These are phyloP conservation scores for Colletotrichum sp. DNA, from an alignment of 2,329 filamentous ascomycete genomes.

Conservation along the genomic window DNA sequence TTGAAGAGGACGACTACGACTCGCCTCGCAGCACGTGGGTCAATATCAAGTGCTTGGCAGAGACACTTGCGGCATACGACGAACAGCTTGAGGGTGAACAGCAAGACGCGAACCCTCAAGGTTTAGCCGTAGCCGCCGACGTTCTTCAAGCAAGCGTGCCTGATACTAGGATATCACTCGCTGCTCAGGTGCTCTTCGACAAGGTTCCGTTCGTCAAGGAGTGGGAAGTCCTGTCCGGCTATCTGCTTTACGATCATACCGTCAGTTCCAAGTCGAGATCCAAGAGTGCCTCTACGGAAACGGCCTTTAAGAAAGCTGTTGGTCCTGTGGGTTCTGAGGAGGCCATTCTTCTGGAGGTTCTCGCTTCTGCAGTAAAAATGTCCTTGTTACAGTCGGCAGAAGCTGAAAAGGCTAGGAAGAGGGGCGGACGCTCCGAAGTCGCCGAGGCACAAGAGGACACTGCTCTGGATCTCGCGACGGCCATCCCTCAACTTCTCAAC, in stretches of 20 bases:
- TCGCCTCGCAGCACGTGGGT: conserved; percentile 85
- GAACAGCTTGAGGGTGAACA: conserved; percentile 67
- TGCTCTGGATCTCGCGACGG: conserved; percentile 75
- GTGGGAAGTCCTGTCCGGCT: conserved; percentile 89
- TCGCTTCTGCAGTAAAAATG: conserved; percentile 82
- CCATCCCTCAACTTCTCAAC: conserved; percentile 85
- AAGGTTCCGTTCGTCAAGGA: conserved; percentile 80
- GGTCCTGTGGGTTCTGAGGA: conserved; percentile 81
- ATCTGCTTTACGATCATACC: conserved; percentile 91
- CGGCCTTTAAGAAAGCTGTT: conserved; percentile 72
- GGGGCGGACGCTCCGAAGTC: conserved; percentile 65
- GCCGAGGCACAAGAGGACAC: conserved; percentile 78
- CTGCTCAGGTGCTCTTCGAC: conserved; percentile 85
- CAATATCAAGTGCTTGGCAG: conserved; percentile 87
- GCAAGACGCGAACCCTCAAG: conserved; percentile 45
- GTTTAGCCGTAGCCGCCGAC: conserved; percentile 55
- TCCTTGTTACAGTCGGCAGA: conserved; percentile 72
- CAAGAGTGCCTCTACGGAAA: conserved; percentile 63
- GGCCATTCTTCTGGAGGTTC: conserved; percentile 82
- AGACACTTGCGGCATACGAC: conserved; percentile 84
- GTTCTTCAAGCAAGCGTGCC: conserved; percentile 68
- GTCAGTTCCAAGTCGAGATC: conserved; percentile 59
- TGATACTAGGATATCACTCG: conserved; percentile 85
- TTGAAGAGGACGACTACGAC: conserved; percentile 78
- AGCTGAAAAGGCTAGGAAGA: conserved; percentile 64